Percentiles rank a stretch among this genome's conserved stretches.
These are phyloP conservation scores for Malassezia equina DNA, from an alignment of 1,284 basidiomycete species.

Conservation along the genomic window DNA sequence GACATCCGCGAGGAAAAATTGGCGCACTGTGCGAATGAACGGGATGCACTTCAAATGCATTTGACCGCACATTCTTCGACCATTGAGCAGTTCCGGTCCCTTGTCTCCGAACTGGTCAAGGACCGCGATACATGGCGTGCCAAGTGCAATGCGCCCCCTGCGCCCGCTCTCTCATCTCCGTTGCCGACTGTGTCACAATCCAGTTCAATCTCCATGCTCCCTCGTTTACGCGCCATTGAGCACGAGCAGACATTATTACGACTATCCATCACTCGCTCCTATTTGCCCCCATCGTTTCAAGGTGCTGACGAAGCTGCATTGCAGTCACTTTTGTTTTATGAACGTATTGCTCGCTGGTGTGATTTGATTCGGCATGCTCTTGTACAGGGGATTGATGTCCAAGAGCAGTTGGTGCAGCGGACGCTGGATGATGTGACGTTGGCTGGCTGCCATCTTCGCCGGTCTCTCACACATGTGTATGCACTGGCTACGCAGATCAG, in stretches of 20 bases:
- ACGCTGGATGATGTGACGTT: conserved; percentile 34
- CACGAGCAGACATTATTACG: conserved; percentile 10
- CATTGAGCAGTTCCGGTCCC: conserved; percentile 39
- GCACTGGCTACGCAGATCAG: conserved; percentile 39
- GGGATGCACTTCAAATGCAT: conserved; percentile 29
- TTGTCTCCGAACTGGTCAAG: conserved; percentile 34
- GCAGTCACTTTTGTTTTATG: conserved; percentile 38
- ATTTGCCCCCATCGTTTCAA: conserved; percentile 35
- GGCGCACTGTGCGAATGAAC: conserved; percentile 22
- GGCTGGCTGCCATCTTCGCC: conserved; percentile 37
- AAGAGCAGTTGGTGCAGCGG: conserved; percentile 23
- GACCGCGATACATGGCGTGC: conserved; percentile 39
- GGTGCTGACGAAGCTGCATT: conserved; percentile 38
- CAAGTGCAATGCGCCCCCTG: conserved; percentile 13
- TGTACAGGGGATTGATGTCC: conserved; percentile 36
- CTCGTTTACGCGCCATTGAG: background rate
- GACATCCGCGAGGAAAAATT: conserved; percentile 43
- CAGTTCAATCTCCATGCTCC: background rate
- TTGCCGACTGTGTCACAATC: background rate
- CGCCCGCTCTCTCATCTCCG: background rate
- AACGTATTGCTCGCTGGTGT: conserved; percentile 38
- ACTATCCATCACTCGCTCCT: conserved; percentile 35
- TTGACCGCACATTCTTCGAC: conserved; percentile 37
- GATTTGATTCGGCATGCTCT: conserved; percentile 38
- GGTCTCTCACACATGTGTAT: conserved; percentile 37